Base-by-base conservation (phyloP, 257 asterid species). In the Salvia splendens region DNA sequence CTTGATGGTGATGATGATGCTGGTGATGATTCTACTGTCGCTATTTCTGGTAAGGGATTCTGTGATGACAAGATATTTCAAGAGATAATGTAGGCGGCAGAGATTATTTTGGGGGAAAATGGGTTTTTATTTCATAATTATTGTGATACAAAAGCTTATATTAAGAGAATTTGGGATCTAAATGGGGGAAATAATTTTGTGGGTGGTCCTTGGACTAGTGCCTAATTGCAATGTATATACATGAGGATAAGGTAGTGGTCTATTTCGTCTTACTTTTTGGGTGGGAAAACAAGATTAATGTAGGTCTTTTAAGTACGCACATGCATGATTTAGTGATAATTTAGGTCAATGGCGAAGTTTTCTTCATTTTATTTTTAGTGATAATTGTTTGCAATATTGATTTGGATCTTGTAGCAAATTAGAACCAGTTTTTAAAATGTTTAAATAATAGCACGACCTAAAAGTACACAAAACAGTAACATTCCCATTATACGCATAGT, bases 1-100 rank as follows among this genome's bases (percentile, higher is more conserved):
- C 52, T 46, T 68, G 60, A 65, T 20, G 45, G 45, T 40, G 81
- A 71, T 73, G 72, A 32, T 24, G 57, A 33, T 55, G 57, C 16
- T 10, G 33, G 36, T 47, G 8, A 35, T 41, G 17, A 20, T 12
- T 65, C 49, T n/a, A 71, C 72, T 55, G 69, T 63, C 55, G 14
- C 61, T 69, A 59, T 69, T 70, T 70, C 46, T 41, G 59, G 75
- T 40, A 71, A 59, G 67, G 60, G 69, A 45, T 41, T 67, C 45
- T 52, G 4, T 52, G 57, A 30, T 72, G 73, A 67, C 63, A 42
- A 81, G 83, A 75, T 80, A 77, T 77, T 75, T 69, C 14, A 8
- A 24, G 30, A 1, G 30, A 24, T 79, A 73, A 61, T 72, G 60
- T 69, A 82, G 86, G 86, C 82, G 86, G 95, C 86, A 80, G 78